Evolutionary conservation across 2,329 filamentous ascomycete species (phyloP), one percentile per base, ranked within the genome.

Genomic region (Pseudocercospora vitis): DNA sequence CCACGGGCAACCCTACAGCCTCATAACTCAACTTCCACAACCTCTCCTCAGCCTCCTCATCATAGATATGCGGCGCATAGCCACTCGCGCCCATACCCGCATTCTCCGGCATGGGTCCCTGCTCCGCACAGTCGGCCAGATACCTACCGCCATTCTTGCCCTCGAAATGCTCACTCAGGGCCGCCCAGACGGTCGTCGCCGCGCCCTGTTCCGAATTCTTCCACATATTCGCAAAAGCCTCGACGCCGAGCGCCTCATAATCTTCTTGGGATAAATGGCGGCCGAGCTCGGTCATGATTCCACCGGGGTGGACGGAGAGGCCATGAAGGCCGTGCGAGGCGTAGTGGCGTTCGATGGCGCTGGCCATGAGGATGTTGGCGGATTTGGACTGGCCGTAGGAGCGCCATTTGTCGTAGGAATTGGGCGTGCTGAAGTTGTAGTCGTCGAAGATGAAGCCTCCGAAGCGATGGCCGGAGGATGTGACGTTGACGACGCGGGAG

Each of bases 341-440:
- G 57, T 79, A 81, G 0, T 71, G 71, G 1, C 78, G 71, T 26
- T 81, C 78, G 21, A 82, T 71, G 52, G 80, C 72, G 54, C 76
- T 79, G 3, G 78, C 74, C 48, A 78, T 74, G 57, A 73, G 78
- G 14, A 81, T 72, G 53, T 78, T 80, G 9, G 80, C 78, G 0
- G 73, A 71, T 55, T 83, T 83, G 46, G 71, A 69, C 57, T 79
- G 74, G 0, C 70, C 74, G 53, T 83, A 83, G 0, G 75, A 69
- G 1, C 51, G 32, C 51, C 63, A 70, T 0, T 69, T 69, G 2
- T 71, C 58, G 54, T 75, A 75, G 1, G 55, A 54, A 16, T 48
- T 56, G 7, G 50, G 19, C 24, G 58, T 26, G 7, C 71, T 45
- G 29, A 74, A 70, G 52, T 73, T 70, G 61, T 74, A 69, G 60